These are phyloP conservation scores for Flaveria ramosissima DNA, from an alignment of 129 eudicot species.

Conservation along the genomic window DNA sequence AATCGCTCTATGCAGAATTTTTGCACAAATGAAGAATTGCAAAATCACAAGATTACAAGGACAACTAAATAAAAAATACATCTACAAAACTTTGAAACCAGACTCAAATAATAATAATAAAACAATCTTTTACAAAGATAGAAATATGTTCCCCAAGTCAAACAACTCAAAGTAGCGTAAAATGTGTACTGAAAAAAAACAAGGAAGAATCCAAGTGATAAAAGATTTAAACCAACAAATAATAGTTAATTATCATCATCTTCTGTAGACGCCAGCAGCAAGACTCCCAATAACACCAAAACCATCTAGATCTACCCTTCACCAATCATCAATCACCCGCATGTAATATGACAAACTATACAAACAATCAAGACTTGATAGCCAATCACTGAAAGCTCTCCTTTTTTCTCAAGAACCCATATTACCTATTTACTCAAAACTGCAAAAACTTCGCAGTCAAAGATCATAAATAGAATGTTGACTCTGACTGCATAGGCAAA, in stretches of 20 bases:
- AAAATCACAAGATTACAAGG: background rate
- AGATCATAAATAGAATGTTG: background rate
- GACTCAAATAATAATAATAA: background rate
- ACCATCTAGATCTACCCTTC: constrained; percentile 1
- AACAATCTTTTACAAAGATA: background rate
- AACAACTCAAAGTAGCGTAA: background rate
- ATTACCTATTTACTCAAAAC: constrained; percentile 26
- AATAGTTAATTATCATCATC: constrained; percentile 11
- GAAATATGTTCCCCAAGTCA: background rate
- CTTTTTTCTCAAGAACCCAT: constrained; percentile 13
- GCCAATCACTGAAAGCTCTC: constrained; percentile 23
- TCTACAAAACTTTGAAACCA: background rate
- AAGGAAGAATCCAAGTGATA: constrained; percentile 5
- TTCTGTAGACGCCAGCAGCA: constrained; percentile 5
- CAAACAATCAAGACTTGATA: constrained; percentile 26
- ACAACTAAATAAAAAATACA: too few relatives aligned
- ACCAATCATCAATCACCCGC: constrained; percentile 21
- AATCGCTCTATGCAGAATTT: background rate
- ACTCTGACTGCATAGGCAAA: constrained; percentile 11
- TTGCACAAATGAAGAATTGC: background rate
- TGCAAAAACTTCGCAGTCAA: constrained; percentile 44
- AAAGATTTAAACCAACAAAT: constrained; percentile 24
- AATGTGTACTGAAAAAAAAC: background rate
- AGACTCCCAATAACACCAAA: constrained; percentile 5
- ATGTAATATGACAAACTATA: constrained; percentile 31